phyloP scores from a whole-genome alignment of 495 filamentous ascomycete genomes.

The Elaphomyces granulatus region DNA sequence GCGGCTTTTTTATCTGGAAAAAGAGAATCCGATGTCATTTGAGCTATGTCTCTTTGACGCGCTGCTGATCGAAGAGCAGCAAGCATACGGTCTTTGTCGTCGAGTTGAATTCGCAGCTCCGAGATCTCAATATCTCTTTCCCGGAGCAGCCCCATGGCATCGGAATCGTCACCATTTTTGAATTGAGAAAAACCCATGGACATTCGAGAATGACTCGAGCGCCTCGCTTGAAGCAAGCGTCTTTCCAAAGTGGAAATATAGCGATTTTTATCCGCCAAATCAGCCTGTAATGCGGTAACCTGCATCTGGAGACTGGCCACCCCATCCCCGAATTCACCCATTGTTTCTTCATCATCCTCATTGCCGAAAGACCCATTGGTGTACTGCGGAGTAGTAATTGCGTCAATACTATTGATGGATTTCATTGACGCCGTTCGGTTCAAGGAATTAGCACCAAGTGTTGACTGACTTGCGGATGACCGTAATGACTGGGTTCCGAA shows the following conservation, averaged over 20 bases:
- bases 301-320: slow-evolving; percentile 68
- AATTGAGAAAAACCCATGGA: slow-evolving; percentile 50
- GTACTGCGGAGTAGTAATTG: slow-evolving; percentile 25
- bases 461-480: slow-evolving; percentile 63
- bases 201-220: slow-evolving; percentile 76
- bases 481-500: slow-evolving; percentile 43
- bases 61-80: slow-evolving; percentile 74
- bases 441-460: slow-evolving; percentile 38
- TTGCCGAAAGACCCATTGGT: slow-evolving; percentile 22
- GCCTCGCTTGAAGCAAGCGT: slow-evolving; percentile 76
- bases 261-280: slow-evolving; percentile 86
- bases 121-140: slow-evolving; percentile 93
- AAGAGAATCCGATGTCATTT: slow-evolving; percentile 32
- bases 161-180: slow-evolving; percentile 49
- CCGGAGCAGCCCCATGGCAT: slow-evolving; percentile 49
- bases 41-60: slow-evolving; percentile 76
- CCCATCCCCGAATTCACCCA: slow-evolving; percentile 75
- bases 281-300: slow-evolving; percentile 78
- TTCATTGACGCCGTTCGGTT: slow-evolving; percentile 52
- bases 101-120: slow-evolving; percentile 73
- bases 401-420: slow-evolving; percentile 35
- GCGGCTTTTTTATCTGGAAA: slow-evolving; percentile 21
- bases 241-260: slow-evolving; percentile 92
- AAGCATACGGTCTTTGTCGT: slow-evolving; percentile 94
- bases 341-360: slow-evolving; percentile 56